phyloP scores from a whole-genome alignment of 1,284 basidiomycete species.

The Nidula niveotomentosa region DNA sequence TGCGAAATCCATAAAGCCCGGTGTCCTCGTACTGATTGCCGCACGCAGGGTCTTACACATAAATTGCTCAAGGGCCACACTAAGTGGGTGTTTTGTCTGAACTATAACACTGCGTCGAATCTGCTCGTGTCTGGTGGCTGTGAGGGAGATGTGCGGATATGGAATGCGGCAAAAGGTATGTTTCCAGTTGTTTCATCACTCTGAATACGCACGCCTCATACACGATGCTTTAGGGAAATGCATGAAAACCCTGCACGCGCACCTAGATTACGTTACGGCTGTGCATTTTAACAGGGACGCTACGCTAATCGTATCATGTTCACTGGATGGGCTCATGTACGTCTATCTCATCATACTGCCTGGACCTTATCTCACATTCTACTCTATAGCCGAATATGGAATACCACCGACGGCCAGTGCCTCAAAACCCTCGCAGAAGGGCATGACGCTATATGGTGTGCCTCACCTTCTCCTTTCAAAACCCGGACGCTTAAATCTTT shows the following conservation, averaged over 20 bases:
- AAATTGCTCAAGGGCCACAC: slow-evolving; percentile 80
- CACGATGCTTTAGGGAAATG: slow-evolving; percentile 56
- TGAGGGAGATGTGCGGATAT: slow-evolving; percentile 91
- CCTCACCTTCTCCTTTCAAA: slow-evolving; percentile 6
- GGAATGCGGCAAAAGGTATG: slow-evolving; percentile 83
- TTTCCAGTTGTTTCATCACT: neutral
- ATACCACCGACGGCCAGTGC: slow-evolving; percentile 90
- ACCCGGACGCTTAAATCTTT: neutral
- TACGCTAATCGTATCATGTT: slow-evolving; percentile 87
- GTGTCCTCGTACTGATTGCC: neutral
- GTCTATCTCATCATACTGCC: slow-evolving; percentile 22
- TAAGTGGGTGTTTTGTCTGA: slow-evolving; percentile 89
- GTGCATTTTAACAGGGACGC: slow-evolving; percentile 95
- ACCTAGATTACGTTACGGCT: slow-evolving; percentile 92
- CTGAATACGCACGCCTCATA: neutral
- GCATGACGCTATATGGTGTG: slow-evolving; percentile 83
- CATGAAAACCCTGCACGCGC: slow-evolving; percentile 85
- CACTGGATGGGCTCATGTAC: slow-evolving; percentile 93
- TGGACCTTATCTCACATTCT: slow-evolving; percentile 4
- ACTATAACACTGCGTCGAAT: slow-evolving; percentile 87
- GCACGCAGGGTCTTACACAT: slow-evolving; percentile 58
- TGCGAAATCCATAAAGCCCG: slow-evolving; percentile 11
- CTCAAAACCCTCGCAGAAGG: slow-evolving; percentile 95
- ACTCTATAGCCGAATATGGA: slow-evolving; percentile 86
- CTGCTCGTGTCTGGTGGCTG: slow-evolving; percentile 90